Evolutionary conservation across 2,329 filamentous ascomycete species (phyloP).

Genomic region (Xylaria sp.): DNA sequence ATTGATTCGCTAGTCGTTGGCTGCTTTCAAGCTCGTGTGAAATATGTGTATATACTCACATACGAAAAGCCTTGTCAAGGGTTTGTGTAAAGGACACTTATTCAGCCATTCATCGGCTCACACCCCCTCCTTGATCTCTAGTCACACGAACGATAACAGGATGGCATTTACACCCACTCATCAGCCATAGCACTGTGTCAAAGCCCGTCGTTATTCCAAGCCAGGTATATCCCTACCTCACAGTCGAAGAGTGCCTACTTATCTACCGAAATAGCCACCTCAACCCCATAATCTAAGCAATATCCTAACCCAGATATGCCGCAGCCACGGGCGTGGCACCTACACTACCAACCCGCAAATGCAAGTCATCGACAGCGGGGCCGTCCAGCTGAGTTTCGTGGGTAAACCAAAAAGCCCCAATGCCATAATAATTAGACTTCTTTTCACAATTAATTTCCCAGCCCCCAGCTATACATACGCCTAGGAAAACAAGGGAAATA

Average conservation of each 20-base stretch:
- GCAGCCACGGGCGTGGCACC: background rate
- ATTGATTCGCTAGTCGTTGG: background rate
- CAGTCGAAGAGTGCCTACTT: background rate
- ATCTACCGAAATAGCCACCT: background rate
- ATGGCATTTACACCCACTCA: background rate
- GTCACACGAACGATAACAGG: background rate
- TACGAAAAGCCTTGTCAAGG: background rate
- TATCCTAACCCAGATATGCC: background rate
- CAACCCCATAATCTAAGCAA: background rate
- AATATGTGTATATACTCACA: background rate
- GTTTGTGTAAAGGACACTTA: background rate
- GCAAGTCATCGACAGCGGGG: conserved; percentile 1
- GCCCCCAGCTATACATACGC: background rate
- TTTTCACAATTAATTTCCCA: too few species aligned
- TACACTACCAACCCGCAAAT: background rate
- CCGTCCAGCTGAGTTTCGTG: background rate
- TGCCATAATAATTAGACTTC: background rate
- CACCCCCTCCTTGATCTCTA: background rate
- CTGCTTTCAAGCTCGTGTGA: background rate
- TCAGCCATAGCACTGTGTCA: background rate
- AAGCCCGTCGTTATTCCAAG: background rate
- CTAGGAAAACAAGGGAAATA: background rate
- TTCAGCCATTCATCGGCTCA: background rate
- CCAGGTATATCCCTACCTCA: background rate
- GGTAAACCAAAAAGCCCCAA: background rate